Evolutionary conservation across 2,329 filamentous ascomycete genomes (phyloP).

Genomic region (Trichophyton simii): DNA sequence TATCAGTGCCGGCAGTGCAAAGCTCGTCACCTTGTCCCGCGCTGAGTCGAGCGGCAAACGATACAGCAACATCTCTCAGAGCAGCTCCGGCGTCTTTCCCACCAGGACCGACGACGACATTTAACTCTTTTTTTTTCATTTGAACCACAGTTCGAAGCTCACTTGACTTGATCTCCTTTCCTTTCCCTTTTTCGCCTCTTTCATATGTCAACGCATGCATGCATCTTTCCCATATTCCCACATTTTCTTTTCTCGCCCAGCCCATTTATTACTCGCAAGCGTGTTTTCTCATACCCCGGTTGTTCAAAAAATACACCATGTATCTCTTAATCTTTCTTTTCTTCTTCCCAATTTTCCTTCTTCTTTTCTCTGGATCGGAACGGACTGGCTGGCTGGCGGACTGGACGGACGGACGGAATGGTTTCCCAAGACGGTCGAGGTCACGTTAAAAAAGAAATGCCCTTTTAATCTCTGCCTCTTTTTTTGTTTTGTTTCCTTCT

Average conservation of each 20-base stretch:
- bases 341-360: not conserved
- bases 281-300: not conserved
- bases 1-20: constrained; percentile 67
- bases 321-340: not conserved
- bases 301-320: not conserved
- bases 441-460: not conserved
- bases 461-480: not conserved
- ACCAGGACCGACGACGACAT: not conserved
- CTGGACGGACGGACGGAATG: not conserved
- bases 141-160: not conserved
- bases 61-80: constrained; percentile 9
- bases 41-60: constrained; percentile 20
- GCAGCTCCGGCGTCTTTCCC: constrained; percentile 7
- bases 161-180: not conserved
- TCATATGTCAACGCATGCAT: constrained; percentile 4
- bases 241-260: not conserved
- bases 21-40: constrained; percentile 53
- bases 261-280: not conserved
- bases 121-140: not conserved
- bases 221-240: not conserved
- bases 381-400: too few species aligned
- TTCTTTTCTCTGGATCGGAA: not conserved
- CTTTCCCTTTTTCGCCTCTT: not conserved
- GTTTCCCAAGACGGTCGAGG: not conserved
- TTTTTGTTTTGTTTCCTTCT: not conserved